Conservation (phyloP, 2,329 filamentous ascomycete species). For the Gaeumannomyces sp. region DNA sequence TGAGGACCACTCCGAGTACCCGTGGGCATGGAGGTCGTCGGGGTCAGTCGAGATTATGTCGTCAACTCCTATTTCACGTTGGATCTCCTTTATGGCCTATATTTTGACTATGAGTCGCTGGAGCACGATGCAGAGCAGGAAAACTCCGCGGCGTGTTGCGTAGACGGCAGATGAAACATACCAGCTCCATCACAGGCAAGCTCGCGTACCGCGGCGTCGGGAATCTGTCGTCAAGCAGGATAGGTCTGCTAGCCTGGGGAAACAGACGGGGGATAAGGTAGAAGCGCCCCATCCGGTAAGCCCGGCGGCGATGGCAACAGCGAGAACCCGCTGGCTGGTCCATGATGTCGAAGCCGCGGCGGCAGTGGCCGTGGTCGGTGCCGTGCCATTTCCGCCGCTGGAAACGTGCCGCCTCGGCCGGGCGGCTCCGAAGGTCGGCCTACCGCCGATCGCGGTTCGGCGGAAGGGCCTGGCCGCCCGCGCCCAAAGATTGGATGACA, state of each 20-base stretch:
- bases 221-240: conserved; percentile 22
- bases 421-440: background rate
- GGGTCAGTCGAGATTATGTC: conserved; percentile 58
- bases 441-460: conserved; percentile 15
- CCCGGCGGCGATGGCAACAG: conserved; percentile 32
- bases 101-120: background rate
- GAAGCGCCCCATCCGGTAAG: conserved; percentile 32
- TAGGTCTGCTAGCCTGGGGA: conserved; percentile 15
- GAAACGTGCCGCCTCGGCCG: conserved; percentile 14
- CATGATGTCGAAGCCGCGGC: conserved; percentile 28
- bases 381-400: conserved; percentile 17
- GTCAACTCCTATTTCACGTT: conserved; percentile 36
- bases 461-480: conserved; percentile 22
- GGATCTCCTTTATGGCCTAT: conserved; percentile 52
- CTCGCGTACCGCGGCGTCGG: conserved; percentile 31
- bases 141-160: background rate
- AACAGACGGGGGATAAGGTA: conserved; percentile 20
- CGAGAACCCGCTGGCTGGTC: conserved; percentile 29
- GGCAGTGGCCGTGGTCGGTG: conserved; percentile 29
- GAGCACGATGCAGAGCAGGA: background rate
- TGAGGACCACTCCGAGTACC: conserved; percentile 63
- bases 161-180: conserved; percentile 7
- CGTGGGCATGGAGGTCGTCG: conserved; percentile 54
- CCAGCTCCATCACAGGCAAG: conserved; percentile 28
- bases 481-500: conserved; percentile 23